Conservation (phyloP, 768 basidiomycete species). For the Boletellus emodensis region DNA sequence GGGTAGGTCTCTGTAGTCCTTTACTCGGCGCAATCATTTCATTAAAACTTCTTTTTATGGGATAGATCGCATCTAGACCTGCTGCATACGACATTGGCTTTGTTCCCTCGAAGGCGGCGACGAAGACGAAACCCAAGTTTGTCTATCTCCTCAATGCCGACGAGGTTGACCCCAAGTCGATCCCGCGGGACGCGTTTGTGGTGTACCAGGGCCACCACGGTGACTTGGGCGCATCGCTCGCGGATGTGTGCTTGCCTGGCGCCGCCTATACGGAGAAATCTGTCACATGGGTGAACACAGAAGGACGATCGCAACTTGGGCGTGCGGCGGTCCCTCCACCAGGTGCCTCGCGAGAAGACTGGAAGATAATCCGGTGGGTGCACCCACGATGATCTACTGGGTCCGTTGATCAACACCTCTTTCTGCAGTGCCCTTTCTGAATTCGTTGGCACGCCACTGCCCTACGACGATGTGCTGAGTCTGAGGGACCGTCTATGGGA, state of each 20-base stretch:
- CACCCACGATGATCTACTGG: background rate
- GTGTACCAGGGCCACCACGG: slow-evolving; percentile 99
- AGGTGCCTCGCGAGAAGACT: slow-evolving; percentile 94
- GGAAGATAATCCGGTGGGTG: slow-evolving; percentile 88
- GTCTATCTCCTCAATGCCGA: slow-evolving; percentile 96
- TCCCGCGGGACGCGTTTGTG: slow-evolving; percentile 90
- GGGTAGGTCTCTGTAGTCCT: slow-evolving; percentile 46
- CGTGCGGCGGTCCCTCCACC: slow-evolving; percentile 90
- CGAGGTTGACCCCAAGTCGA: slow-evolving; percentile 81
- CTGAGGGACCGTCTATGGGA: slow-evolving; percentile 96
- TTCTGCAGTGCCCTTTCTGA: slow-evolving; percentile 78
- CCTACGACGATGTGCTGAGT: slow-evolving; percentile 82
- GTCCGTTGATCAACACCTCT: background rate
- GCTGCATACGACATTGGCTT: slow-evolving; percentile 96
- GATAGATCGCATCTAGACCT: slow-evolving; percentile 82
- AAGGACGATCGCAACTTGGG: slow-evolving; percentile 88
- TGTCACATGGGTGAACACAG: slow-evolving; percentile 94
- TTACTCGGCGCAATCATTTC: background rate
- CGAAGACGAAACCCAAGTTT: slow-evolving; percentile 82
- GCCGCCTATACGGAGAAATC: slow-evolving; percentile 93
- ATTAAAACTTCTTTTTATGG: background rate
- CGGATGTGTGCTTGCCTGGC: slow-evolving; percentile 93
- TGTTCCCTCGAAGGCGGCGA: slow-evolving; percentile 75
- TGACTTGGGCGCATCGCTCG: slow-evolving; percentile 91
- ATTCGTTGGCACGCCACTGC: slow-evolving; percentile 70